Evolutionary conservation across 1,139 yeast genomes (phyloP), one percentile per base, ranked within the genome.

Genomic region (Saccharomycopsis hybrid): DNA sequence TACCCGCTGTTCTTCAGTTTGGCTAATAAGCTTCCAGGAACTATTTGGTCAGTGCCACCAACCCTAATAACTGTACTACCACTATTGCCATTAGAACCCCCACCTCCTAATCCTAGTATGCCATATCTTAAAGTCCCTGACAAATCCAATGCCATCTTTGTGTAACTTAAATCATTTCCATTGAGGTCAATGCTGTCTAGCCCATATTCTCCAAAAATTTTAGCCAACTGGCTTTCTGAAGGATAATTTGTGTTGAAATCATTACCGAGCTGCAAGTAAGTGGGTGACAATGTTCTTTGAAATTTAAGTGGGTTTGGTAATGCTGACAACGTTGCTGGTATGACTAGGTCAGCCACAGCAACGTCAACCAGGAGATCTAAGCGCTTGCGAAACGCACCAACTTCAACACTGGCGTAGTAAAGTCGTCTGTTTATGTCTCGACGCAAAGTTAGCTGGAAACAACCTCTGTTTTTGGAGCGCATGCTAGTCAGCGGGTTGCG

Each of bases 401-500:
- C 11, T 18, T 18, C 25, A 5, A 44, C 27, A 11, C 27, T 5
- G 2, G 30, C n/a, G 18, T 35, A 44, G 13, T 24, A 36, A 11
- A 18, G 47, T 4, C 47, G 28, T 7, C 11, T 24, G 13, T 44
- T 18, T 7, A 9, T 41, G 2, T 18, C 11, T 13, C 11, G 25
- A 25, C 29, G 41, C 5, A 42, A 11, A 5, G 27, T 7, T 5
- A 18, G 44, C 13, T 9, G 5, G 25, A 42, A 42, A 28, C 28
- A 42, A 43, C 45, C 45, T 5, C 43, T 5, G 30, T 31, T 42
- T 13, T 42, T 42, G 5, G 45, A 44, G n/a, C 41, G 28, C 18
- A 44, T 11, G 9, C 31, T 32, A 5, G 1, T 36, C n/a, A 44
- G n/a, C 11, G 18, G 7, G 11, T 32, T 44, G n/a, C 28, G 43